A percentile compares a stretch with the other conserved stretches of the same genome.
phyloP scores from a whole-genome alignment of 345 rosid genomes.

The Geranium rotundifolium region DNA sequence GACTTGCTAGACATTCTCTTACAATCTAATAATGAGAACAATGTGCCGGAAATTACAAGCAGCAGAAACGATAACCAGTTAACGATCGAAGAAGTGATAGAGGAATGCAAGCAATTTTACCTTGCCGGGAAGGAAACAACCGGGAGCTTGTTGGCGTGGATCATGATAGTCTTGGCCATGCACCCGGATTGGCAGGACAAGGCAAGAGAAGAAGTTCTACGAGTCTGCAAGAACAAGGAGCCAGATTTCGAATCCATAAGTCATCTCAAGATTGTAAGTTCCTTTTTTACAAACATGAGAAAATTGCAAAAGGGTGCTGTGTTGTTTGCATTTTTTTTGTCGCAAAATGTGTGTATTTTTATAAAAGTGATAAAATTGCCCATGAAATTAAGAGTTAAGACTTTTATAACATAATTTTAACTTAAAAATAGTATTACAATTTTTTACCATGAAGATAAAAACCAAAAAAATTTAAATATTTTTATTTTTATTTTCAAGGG shows the following conservation, averaged over 20 bases:
- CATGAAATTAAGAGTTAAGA: too few species aligned
- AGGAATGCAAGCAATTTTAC: conserved; percentile 48
- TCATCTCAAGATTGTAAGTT: not conserved
- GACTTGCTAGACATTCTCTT: conserved; percentile 38
- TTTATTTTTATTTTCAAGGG: too few species aligned
- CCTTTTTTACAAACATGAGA: not conserved
- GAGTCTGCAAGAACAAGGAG: conserved; percentile 19
- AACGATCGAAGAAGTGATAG: conserved; percentile 36
- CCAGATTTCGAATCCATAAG: conserved; percentile 1
- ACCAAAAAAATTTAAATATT: too few species aligned
- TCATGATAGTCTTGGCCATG: conserved; percentile 31
- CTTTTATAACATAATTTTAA: too few species aligned
- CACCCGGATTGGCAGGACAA: conserved; percentile 48
- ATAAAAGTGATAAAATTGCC: too few species aligned
- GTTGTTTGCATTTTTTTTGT: too few species aligned
- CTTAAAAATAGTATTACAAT: too few species aligned
- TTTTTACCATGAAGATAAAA: too few species aligned
- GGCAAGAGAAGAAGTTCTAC: conserved; percentile 40
- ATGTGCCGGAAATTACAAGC: conserved; percentile 9
- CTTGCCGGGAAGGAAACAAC: conserved; percentile 59
- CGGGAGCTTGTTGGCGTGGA: conserved; percentile 37
- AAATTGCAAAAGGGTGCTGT: too few species aligned
- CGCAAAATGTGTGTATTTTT: too few species aligned
- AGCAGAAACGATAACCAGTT: conserved; percentile 10
- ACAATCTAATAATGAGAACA: conserved; percentile 16